Evolutionary conservation across 2,329 filamentous ascomycete genomes (phyloP).

Genomic region (Sporothrix sp.): DNA sequence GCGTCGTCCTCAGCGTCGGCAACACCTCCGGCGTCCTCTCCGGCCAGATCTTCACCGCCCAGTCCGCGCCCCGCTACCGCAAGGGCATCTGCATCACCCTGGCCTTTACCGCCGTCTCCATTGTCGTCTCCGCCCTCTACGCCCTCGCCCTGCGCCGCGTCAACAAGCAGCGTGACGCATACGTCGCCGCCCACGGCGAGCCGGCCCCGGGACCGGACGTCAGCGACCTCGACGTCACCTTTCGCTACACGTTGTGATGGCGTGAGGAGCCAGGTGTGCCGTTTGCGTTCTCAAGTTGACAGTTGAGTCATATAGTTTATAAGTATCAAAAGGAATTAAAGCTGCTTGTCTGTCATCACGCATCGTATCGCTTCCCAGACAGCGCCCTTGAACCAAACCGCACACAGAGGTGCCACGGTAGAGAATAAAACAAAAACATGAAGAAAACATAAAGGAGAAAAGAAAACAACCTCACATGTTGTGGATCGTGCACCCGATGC

Average conservation of each 20-base stretch:
- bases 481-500: conserved; percentile 59
- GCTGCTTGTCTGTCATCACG: no score
- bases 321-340: no score
- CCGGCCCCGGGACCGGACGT: not conserved
- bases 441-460: no score
- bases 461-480: no score
- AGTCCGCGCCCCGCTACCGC: conserved; percentile 6
- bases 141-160: not conserved
- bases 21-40: conserved; percentile 9
- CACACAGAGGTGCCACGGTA: no score
- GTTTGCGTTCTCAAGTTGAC: no score
- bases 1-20: conserved; percentile 10
- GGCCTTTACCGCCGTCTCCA: conserved; percentile 10
- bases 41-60: conserved; percentile 12
- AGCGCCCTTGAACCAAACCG: no score
- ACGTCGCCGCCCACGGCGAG: not conserved
- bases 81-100: conserved; percentile 7
- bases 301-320: no score
- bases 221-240: conserved; percentile 1
- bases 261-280: no score
- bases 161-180: not conserved
- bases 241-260: conserved; percentile 3
- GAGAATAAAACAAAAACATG: no score
- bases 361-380: no score
- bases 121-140: not conserved